Evolutionary conservation across 2,329 filamentous ascomycete genomes (phyloP), one percentile per base, ranked within the genome.

Genomic region (Aschersonia sp.): DNA sequence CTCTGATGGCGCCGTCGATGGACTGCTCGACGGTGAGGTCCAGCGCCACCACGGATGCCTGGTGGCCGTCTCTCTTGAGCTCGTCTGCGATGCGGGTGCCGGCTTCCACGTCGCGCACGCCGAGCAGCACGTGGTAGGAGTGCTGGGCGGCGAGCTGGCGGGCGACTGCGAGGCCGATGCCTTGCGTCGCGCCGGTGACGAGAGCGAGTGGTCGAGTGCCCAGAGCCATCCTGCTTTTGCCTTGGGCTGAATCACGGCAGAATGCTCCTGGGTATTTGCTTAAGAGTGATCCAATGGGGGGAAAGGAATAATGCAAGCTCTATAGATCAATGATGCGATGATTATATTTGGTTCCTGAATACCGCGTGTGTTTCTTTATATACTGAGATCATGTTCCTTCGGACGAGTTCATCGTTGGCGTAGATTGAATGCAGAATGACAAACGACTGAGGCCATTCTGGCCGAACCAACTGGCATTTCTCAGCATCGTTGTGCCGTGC

Each of bases 111-210:
- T 60, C 58, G n/a, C 63, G 59, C 0, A 58, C 57, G 5, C 62
- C 62, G 6, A 66, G 56, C 6, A 66, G 54, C 30, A 66, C 61
- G 43, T 62, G 60, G 51, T 58, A 62, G 32, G 48, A 44, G n/a
- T 58, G 55, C 5, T 52, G 52, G 9, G 45, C 51, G 30, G 60
- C 60, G 4, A 63, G 53, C 8, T 45, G 49, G 42, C 53, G n/a
- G 33, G 45, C 35, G 5, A 57, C 50, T 4, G 48, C 50, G 4
- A 52, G 49, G 1, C 55, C 57, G 4, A 59, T 53, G 14, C 57
- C 56, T 33, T 54, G 52, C 32, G 48, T 58, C 8, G 56, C 47
- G 2, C 58, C 57, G 0, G 56, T 58, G 5, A 59, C 44, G 0
- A 59, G 52, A 1, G 42, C 56, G 4, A 58, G 48, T 4, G 47